Conservation (phyloP, 176 grass and related monocot genomes). For the Chloris gayana region DNA sequence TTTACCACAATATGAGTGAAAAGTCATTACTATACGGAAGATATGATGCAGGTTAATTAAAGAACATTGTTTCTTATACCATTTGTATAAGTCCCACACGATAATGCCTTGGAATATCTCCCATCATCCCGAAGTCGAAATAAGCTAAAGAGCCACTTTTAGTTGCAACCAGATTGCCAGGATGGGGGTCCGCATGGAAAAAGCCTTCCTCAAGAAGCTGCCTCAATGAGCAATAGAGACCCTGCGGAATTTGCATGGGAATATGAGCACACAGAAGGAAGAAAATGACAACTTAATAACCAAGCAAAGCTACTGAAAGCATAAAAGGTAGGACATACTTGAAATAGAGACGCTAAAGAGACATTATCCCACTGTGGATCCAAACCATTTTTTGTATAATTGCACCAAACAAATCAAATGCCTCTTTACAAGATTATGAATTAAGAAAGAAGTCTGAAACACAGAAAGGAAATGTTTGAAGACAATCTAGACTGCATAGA, state of each 20-base stretch:
- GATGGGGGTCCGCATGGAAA: constrained; percentile 99
- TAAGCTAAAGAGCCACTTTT: constrained; percentile 84
- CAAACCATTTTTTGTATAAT: neutral
- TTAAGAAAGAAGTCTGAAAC: neutral
- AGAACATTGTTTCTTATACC: constrained; percentile 30
- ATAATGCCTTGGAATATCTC: constrained; percentile 94
- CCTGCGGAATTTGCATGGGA: constrained; percentile 46
- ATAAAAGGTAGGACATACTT: neutral
- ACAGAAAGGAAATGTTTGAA: neutral
- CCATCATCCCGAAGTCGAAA: constrained; percentile 99
- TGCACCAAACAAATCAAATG: neutral
- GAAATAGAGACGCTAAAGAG: neutral
- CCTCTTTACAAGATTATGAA: neutral
- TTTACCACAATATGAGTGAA: constrained; percentile 6
- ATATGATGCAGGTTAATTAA: neutral
- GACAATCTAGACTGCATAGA: neutral
- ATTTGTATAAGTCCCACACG: constrained; percentile 97
- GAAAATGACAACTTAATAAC: too few species aligned
- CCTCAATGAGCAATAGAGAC: constrained; percentile 89
- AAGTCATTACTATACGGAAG: neutral
- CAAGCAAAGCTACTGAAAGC: neutral
- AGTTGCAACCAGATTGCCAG: constrained; percentile 94
- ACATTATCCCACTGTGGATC: neutral
- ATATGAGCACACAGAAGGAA: neutral
- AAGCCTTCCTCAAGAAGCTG: constrained; percentile 96